Percentiles rank a stretch among this genome's conserved stretches.
phyloP scores from a whole-genome alignment of 805 yeast species.

The Kazachstania africana region DNA sequence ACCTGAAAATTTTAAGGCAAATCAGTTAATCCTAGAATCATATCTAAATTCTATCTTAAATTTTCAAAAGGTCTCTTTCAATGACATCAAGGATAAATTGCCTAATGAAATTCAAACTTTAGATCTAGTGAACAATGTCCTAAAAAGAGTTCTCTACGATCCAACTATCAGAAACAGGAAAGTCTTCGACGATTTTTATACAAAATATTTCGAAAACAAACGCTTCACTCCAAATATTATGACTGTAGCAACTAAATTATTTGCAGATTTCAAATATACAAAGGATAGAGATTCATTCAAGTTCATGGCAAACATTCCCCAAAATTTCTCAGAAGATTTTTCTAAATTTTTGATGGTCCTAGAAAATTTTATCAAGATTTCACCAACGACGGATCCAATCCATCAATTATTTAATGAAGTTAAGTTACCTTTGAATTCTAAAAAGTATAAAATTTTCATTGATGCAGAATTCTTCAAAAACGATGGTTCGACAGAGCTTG shows the following conservation, averaged over 20 bases:
- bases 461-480: conserved; percentile 16
- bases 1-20: conserved; percentile 11
- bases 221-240: conserved; percentile 9
- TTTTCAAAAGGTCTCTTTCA: conserved; percentile 3
- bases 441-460: conserved; percentile 15
- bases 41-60: conserved; percentile 10
- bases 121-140: conserved; percentile 15
- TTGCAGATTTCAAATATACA: conserved; percentile 10
- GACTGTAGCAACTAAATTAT: conserved; percentile 15
- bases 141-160: conserved; percentile 9
- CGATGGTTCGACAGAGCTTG: conserved; percentile 11
- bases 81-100: conserved; percentile 7
- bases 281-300: conserved; percentile 8
- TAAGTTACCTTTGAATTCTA: conserved; percentile 10
- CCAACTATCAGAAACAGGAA: conserved; percentile 4
- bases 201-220: conserved; percentile 5
- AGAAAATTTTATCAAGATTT: conserved; percentile 12
- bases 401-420: conserved; percentile 13
- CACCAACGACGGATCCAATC: conserved; percentile 12
- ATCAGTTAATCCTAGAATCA: conserved; percentile 12
- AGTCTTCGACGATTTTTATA: conserved; percentile 11
- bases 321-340: conserved; percentile 7
- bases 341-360: conserved; percentile 8
- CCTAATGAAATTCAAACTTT: conserved; percentile 10
- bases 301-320: conserved; percentile 12